Evolutionary conservation across 202 grass and related monocot genomes (phyloP).

Genomic region (Zoysia matrella): DNA sequence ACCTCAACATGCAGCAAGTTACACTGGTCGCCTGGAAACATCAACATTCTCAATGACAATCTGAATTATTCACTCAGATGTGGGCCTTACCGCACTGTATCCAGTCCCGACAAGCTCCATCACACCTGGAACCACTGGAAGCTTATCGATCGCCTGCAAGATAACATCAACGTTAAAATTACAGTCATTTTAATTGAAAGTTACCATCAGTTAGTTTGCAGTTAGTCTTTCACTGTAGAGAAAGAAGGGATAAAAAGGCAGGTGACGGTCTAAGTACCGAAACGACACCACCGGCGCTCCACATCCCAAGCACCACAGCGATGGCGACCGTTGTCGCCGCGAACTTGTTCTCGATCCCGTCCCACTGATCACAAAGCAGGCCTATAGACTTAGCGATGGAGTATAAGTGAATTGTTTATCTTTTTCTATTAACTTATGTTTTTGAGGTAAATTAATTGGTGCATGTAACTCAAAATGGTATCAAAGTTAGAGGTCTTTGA

Average conservation of each 20-base stretch:
- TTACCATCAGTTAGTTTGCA: neutral
- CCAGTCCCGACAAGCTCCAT: slow-evolving; percentile 84
- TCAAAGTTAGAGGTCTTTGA: too few relatives aligned
- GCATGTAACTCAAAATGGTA: too few relatives aligned
- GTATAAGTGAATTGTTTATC: too few relatives aligned
- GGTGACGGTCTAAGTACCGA: slow-evolving; percentile 42
- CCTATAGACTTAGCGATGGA: neutral
- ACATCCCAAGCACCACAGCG: slow-evolving; percentile 67
- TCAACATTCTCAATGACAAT: neutral
- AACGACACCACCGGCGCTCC: slow-evolving; percentile 78
- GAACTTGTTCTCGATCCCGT: slow-evolving; percentile 86
- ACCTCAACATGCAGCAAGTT: neutral
- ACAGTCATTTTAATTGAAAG: too few relatives aligned
- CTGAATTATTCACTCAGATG: slow-evolving; percentile 1
- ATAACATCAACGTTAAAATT: neutral
- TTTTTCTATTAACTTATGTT: too few relatives aligned
- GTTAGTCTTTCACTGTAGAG: neutral
- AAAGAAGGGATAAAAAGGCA: too few relatives aligned
- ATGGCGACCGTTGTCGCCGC: slow-evolving; percentile 69
- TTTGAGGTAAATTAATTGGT: too few relatives aligned
- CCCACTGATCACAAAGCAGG: slow-evolving; percentile 58
- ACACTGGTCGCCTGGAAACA: neutral
- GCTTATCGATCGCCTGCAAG: slow-evolving; percentile 83
- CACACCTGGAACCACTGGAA: slow-evolving; percentile 78
- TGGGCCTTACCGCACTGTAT: slow-evolving; percentile 67